phyloP scores from a whole-genome alignment of 208 protist species.

The Trypanosoma melophagium region DNA sequence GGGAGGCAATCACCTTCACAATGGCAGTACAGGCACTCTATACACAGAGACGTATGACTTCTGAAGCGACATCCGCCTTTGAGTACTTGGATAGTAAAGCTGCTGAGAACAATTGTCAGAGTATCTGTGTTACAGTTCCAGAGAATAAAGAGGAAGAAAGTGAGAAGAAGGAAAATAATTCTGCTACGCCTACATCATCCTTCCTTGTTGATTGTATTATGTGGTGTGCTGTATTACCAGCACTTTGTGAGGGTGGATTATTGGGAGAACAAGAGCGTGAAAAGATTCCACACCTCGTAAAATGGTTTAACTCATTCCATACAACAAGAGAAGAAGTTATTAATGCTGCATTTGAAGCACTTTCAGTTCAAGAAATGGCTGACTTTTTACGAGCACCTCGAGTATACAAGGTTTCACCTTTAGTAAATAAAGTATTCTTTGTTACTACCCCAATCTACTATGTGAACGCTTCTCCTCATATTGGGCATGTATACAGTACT shows the following conservation, averaged over 20 bases:
- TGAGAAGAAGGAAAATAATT: not conserved
- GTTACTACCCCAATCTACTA: conserved; percentile 92
- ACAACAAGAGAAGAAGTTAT: conserved; percentile 53
- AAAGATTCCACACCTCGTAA: conserved; percentile 54
- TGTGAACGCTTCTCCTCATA: conserved; percentile 90
- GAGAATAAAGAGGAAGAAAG: not conserved
- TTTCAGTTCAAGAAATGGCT: conserved; percentile 77
- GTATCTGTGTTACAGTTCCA: conserved; percentile 20
- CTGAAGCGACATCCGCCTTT: conserved; percentile 46
- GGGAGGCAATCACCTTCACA: conserved; percentile 73
- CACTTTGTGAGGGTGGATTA: conserved; percentile 79
- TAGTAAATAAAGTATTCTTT: conserved; percentile 78
- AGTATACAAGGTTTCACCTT: conserved; percentile 64
- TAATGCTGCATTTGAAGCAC: conserved; percentile 50
- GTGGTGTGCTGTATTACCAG: conserved; percentile 72
- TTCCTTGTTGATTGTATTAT: conserved; percentile 78
- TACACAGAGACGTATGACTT: conserved; percentile 59
- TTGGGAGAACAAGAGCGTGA: conserved; percentile 42
- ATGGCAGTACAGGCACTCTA: conserved; percentile 67
- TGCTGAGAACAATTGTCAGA: conserved; percentile 33
- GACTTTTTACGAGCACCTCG: conserved; percentile 83
- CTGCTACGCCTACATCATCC: conserved; percentile 16
- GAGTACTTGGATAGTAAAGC: conserved; percentile 59
- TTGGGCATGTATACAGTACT: conserved; percentile 91
- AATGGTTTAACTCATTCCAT: conserved; percentile 77